Base-by-base conservation (phyloP, 1,284 basidiomycete genomes). In the Porogramme epimiltina region DNA sequence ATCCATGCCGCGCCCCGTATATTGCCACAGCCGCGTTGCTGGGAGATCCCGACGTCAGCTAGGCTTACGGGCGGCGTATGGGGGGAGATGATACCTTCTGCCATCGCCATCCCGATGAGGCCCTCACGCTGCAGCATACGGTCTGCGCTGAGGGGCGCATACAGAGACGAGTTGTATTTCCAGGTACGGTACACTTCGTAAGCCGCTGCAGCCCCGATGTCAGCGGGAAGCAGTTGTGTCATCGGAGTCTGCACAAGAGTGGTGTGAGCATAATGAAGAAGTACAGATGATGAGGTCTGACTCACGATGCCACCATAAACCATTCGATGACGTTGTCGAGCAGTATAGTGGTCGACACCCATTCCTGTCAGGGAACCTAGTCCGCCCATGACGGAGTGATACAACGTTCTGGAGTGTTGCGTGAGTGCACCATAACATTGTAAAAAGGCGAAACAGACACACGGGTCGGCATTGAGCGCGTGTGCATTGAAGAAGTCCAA, bases 151-250 rank as follows among this genome's bases (percentile, higher is more conserved):
- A 84, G 62, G 20, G 80, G 79, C 51, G 80, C 78, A 56, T 81
- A 78, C 34, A 85, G 71, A 40, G 68, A 73, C 49, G 81, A 78
- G 56, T 80, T 75, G 51, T 64, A 55, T 41, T 79, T 80, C 81
- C 82, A 85, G 40, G 74, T 75, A n/a, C 82, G 75, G 66, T 83
- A 84, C 0, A 81, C 82, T 62, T 86, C 82, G 62, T 86, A 87
- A 0, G 83, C 84, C n/a, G 84, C 84, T 3, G 84, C 85, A 59
- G 84, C 78, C 1, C 85, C 85, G 25, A 87, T 73, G 52, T 85
- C 81, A 19, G 66, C 59, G 1, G 83, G 80, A 6, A 71, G 63
- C 66, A 84, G 70, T 42, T 60, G 58, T 0, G 50, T 40, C 20
- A 70, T 65, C 50, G 66, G 70, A 15, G 78, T 64, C 60, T 81